Conservation (phyloP, 2,329 filamentous ascomycete species). For the Calycina marina region DNA sequence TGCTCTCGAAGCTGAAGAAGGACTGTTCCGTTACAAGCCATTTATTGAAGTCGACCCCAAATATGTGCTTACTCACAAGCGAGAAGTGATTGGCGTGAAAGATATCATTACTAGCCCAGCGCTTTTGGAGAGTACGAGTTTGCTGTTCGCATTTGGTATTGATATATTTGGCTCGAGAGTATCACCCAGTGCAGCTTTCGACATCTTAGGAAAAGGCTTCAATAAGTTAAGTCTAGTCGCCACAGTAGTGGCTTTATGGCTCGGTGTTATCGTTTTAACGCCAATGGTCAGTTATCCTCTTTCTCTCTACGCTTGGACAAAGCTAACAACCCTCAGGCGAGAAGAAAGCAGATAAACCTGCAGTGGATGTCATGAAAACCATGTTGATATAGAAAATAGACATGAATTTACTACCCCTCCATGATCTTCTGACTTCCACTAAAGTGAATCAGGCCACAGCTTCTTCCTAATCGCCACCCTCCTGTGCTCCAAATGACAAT, state of each 20-base stretch:
- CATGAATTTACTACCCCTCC: too few species aligned
- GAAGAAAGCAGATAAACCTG: conserved; percentile 53
- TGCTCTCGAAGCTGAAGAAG: conserved; percentile 67
- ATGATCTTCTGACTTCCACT: too few species aligned
- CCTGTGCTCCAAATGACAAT: too few species aligned
- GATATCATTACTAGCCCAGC: conserved; percentile 63
- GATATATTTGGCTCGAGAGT: conserved; percentile 82
- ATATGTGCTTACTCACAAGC: conserved; percentile 64
- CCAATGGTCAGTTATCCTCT: conserved; percentile 57
- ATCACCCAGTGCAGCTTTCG: conserved; percentile 79
- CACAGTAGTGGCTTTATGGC: conserved; percentile 67
- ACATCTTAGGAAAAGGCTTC: conserved; percentile 85
- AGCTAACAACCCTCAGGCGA: conserved; percentile 31
- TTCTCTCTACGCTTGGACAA: background rate
- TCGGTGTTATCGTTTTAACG: conserved; percentile 62
- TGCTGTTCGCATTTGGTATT: conserved; percentile 76
- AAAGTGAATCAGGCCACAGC: too few species aligned
- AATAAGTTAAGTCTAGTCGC: conserved; percentile 74
- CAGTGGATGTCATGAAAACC: conserved; percentile 33
- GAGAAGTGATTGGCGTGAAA: conserved; percentile 64
- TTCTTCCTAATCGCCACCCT: too few species aligned
- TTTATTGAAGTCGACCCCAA: conserved; percentile 73
- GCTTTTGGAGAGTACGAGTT: conserved; percentile 77
- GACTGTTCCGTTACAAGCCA: conserved; percentile 61
- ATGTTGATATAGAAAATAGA: too few species aligned